phyloP scores from a whole-genome alignment of 2,329 filamentous ascomycete species.

The Lachnellula suecica region DNA sequence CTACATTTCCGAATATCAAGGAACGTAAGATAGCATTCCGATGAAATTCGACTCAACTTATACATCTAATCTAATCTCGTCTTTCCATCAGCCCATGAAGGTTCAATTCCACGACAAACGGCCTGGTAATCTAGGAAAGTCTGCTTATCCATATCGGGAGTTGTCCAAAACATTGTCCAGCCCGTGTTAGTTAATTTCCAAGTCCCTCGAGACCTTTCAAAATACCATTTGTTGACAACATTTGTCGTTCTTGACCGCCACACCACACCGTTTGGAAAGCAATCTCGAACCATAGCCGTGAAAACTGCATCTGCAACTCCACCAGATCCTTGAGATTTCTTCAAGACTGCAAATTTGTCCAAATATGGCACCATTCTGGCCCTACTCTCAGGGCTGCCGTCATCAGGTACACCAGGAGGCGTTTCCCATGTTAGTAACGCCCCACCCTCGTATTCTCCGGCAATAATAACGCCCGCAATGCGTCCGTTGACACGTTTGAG shows the following conservation, averaged over 20 bases:
- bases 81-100: constrained; percentile 63
- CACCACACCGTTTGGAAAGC: constrained; percentile 85
- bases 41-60: neutral
- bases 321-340: constrained; percentile 81
- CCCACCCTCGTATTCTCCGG: constrained; percentile 93
- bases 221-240: constrained; percentile 99
- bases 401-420: constrained; percentile 58
- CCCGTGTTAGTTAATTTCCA: constrained; percentile 79
- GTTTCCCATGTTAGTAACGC: constrained; percentile 94
- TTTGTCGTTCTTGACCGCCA: constrained; percentile 59
- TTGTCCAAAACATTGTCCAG: constrained; percentile 99
- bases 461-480: constrained; percentile 89
- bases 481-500: constrained; percentile 75
- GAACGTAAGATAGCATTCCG: too few relatives aligned
- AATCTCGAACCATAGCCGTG: constrained; percentile 88
- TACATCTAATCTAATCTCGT: constrained; percentile 53
- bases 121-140: constrained; percentile 69
- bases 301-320: constrained; percentile 96
- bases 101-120: constrained; percentile 66
- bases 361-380: constrained; percentile 83
- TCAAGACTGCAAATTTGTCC: constrained; percentile 95
- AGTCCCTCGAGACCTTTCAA: constrained; percentile 82
- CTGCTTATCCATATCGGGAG: constrained; percentile 55
- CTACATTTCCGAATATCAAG: too few relatives aligned
- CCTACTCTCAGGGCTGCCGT: constrained; percentile 48